Conservation (phyloP, 106 monocot species). For the Allium sativum region DNA sequence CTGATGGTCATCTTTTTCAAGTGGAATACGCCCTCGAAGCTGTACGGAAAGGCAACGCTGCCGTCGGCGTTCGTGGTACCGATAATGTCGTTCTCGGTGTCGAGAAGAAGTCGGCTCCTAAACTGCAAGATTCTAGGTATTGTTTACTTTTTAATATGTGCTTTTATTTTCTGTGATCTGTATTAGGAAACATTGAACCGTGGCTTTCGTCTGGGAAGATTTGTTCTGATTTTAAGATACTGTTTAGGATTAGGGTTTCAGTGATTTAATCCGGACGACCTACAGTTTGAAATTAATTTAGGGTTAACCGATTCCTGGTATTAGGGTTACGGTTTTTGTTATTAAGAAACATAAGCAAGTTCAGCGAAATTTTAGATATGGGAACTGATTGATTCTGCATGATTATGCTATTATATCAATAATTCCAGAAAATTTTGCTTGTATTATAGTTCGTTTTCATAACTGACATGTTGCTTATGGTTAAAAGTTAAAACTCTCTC, state of each 20-base stretch:
- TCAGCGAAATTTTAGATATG: too few species aligned
- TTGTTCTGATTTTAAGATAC: too few species aligned
- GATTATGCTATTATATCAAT: too few species aligned
- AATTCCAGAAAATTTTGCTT: too few species aligned
- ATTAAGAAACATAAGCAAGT: background rate
- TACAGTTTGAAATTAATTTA: background rate
- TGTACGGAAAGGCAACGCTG: conserved; percentile 92
- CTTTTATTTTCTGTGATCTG: conserved; percentile 2
- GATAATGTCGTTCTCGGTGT: conserved; percentile 96
- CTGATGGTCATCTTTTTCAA: conserved; percentile 96
- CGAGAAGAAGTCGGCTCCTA: conserved; percentile 92
- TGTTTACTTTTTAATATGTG: background rate
- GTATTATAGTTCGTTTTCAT: too few species aligned
- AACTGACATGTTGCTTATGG: too few species aligned
- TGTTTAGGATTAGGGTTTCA: too few species aligned
- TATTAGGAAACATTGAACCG: background rate
- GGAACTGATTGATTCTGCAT: too few species aligned
- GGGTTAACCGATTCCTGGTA: background rate
- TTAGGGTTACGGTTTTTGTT: background rate
- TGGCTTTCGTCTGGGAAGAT: too few species aligned
- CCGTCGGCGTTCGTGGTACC: conserved; percentile 89
- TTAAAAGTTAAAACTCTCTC: too few species aligned
- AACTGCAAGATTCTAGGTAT: conserved; percentile 88
- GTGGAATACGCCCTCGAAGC: conserved; percentile 98
- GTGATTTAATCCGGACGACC: too few species aligned